Evolutionary conservation across 305 asterid species (phyloP).

Genomic region (Fraxinus dipetala): DNA sequence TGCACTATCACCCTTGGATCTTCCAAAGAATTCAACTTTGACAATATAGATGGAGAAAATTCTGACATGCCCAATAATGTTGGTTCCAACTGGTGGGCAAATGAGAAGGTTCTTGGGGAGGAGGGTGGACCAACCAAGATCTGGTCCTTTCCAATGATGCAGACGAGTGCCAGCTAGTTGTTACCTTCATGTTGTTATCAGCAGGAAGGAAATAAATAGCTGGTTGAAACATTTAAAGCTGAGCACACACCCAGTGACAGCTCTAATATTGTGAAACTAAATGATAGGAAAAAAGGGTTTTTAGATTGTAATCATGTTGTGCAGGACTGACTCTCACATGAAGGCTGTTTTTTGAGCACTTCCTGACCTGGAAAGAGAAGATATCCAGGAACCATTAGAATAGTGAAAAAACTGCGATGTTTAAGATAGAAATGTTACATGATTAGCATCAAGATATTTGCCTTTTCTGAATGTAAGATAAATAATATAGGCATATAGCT

Average conservation of each 20-base stretch:
- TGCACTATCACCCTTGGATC: conserved; percentile 75
- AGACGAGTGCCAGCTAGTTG: conserved; percentile 48
- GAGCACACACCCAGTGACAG: background rate
- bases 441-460: background rate
- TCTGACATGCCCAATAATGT: conserved; percentile 36
- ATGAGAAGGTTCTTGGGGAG: conserved; percentile 56
- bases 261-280: conserved; percentile 10
- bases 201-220: background rate
- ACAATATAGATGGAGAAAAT: conserved; percentile 53
- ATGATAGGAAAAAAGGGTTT: conserved; percentile 13
- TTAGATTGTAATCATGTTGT: conserved; percentile 19
- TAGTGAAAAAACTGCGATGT: background rate
- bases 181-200: background rate
- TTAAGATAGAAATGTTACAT: background rate
- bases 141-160: conserved; percentile 69
- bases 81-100: conserved; percentile 84
- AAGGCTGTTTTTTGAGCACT: conserved; percentile 37
- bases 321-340: conserved; percentile 35
- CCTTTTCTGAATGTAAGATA: background rate
- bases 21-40: conserved; percentile 78
- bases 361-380: conserved; percentile 27
- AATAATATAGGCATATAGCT: background rate
- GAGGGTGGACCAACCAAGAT: conserved; percentile 36
- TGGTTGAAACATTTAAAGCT: conserved; percentile 1
- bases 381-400: background rate